phyloP scores from a whole-genome alignment of 2,329 filamentous ascomycete species.

The Cercospora brassicicola region DNA sequence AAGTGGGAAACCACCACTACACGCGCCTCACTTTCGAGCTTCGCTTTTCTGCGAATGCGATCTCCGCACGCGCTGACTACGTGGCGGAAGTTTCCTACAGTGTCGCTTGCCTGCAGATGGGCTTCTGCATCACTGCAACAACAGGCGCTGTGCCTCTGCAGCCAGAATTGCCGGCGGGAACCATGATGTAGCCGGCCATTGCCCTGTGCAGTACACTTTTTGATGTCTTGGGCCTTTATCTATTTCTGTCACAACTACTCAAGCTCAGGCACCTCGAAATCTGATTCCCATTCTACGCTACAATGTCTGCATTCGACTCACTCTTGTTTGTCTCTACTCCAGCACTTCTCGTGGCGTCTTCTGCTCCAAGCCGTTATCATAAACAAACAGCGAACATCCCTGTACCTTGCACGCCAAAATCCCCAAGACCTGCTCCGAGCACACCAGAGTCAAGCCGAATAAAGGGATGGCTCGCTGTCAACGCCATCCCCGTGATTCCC shows the following conservation, averaged over 20 bases:
- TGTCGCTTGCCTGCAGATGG: background rate
- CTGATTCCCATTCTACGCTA: background rate
- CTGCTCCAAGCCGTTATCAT: background rate
- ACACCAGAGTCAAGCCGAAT: background rate
- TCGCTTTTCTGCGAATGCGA: background rate
- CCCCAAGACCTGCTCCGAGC: conserved; percentile 1
- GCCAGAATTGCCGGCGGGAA: background rate
- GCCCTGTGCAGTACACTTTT: background rate
- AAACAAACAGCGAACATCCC: background rate
- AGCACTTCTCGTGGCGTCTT: background rate
- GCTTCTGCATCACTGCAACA: background rate
- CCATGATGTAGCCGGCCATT: background rate
- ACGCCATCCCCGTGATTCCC: background rate
- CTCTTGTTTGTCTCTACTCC: background rate
- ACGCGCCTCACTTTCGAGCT: conserved; percentile 3
- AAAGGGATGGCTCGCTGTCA: background rate
- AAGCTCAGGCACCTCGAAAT: background rate
- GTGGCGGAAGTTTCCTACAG: background rate
- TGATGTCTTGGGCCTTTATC: background rate
- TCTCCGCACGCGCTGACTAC: background rate
- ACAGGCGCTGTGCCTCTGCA: background rate
- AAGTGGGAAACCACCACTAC: background rate
- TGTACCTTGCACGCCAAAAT: background rate
- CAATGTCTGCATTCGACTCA: background rate
- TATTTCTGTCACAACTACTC: background rate